These are phyloP conservation scores for Vicia villosa DNA, from an alignment of 306 rosid species.

Conservation along the genomic window DNA sequence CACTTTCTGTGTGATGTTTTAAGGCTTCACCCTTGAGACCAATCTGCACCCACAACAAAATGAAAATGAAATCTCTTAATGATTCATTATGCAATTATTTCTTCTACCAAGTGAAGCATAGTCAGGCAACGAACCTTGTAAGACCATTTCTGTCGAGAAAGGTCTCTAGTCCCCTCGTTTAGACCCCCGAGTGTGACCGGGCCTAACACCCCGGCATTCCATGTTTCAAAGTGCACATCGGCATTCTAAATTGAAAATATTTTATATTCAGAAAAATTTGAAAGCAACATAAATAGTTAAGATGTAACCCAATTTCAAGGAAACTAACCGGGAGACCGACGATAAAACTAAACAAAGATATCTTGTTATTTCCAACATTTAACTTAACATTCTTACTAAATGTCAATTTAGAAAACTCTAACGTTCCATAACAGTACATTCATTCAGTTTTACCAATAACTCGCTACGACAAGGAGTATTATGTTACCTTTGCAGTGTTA, in stretches of 20 bases:
- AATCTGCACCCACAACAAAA: no score
- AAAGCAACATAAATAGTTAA: conserved; percentile 5
- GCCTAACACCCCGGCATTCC: conserved; percentile 96
- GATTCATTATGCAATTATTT: conserved; percentile 3
- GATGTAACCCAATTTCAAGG: conserved; percentile 8
- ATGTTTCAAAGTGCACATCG: conserved; percentile 77
- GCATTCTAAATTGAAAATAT: conserved; percentile 62
- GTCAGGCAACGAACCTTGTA: conserved; percentile 70
- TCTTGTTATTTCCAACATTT: conserved; percentile 87
- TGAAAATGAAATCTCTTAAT: conserved; percentile 9
- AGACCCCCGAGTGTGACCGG: conserved; percentile 83
- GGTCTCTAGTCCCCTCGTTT: conserved; percentile 84
- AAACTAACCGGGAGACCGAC: conserved; percentile 92
- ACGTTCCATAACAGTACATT: conserved; percentile 72
- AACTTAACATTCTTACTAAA: no score
- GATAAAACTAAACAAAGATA: conserved; percentile 75
- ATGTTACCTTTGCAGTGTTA: no score
- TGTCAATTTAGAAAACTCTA: conserved; percentile 63
- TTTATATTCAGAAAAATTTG: not conserved
- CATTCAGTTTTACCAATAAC: no score
- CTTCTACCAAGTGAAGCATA: not conserved
- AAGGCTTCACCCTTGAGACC: no score
- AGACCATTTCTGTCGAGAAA: conserved; percentile 84
- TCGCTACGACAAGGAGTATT: no score
- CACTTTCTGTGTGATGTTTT: no score